Evolutionary conservation across 805 yeast genomes (phyloP).

Genomic region (Zygotorulaspora danielsina): DNA sequence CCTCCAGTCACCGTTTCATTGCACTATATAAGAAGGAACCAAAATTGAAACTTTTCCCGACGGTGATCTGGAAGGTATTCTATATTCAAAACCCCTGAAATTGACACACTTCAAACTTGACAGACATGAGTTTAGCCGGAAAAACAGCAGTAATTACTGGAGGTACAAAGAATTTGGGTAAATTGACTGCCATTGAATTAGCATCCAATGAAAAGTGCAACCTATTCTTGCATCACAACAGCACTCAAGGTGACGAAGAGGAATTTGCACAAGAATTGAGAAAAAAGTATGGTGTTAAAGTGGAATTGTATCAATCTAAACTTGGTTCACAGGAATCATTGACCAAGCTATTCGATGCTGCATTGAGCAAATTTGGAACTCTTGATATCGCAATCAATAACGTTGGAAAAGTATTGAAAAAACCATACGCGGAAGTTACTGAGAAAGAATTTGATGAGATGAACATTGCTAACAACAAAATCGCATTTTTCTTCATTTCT

Average conservation of each 20-base stretch:
- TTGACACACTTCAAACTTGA: no score
- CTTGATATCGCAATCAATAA: slow-evolving; percentile 64
- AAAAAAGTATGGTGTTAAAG: slow-evolving; percentile 39
- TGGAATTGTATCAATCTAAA: slow-evolving; percentile 41
- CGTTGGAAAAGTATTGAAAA: slow-evolving; percentile 64
- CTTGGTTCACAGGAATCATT: slow-evolving; percentile 42
- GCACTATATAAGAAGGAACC: no score
- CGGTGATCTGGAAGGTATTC: no score
- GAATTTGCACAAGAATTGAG: slow-evolving; percentile 38
- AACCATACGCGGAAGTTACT: slow-evolving; percentile 49
- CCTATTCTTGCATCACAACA: slow-evolving; percentile 53
- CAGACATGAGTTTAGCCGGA: slow-evolving; percentile 38
- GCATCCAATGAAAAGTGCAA: slow-evolving; percentile 50
- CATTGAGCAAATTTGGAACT: slow-evolving; percentile 43
- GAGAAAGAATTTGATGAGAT: slow-evolving; percentile 52
- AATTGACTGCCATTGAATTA: slow-evolving; percentile 47
- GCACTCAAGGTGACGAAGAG: slow-evolving; percentile 38
- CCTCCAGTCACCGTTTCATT: no score
- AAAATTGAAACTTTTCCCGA: no score
- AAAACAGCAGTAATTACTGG: slow-evolving; percentile 56
- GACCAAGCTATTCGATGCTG: slow-evolving; percentile 43
- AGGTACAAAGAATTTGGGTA: slow-evolving; percentile 60
- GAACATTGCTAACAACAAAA: slow-evolving; percentile 52
- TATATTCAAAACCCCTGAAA: no score
- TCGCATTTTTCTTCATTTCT: slow-evolving; percentile 58